Percentiles rank a stretch among this genome's conserved stretches.
Evolutionary conservation across 1,139 yeast species (phyloP).

Genomic region (Spencermartinsiella ligniputridi): DNA sequence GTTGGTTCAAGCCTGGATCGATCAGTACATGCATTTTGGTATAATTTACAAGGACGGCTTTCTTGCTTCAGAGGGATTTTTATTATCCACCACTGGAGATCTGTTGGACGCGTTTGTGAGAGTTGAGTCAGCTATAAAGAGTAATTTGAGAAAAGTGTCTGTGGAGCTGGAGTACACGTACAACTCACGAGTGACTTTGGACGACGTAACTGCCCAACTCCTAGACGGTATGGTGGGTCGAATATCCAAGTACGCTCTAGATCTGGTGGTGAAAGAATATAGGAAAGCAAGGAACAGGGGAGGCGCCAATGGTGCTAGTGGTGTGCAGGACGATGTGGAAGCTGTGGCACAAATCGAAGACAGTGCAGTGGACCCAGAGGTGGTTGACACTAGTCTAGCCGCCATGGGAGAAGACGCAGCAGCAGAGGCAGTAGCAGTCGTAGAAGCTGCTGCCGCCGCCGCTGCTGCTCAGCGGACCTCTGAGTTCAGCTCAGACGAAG

Average conservation of each 20-base stretch:
- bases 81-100: neutral
- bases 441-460: neutral
- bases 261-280: neutral
- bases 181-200: neutral
- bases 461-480: neutral
- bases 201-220: neutral
- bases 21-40: neutral
- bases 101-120: neutral
- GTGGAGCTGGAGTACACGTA: conserved; percentile 1
- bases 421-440: neutral
- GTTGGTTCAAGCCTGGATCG: neutral
- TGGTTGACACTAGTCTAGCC: neutral
- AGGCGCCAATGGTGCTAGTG: neutral
- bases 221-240: neutral
- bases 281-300: neutral
- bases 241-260: neutral
- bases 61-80: neutral
- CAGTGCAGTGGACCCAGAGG: neutral
- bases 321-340: neutral
- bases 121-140: neutral
- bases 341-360: neutral
- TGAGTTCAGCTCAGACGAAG: neutral
- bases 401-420: neutral
- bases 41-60: neutral
- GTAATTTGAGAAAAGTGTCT: neutral